Conservation (phyloP, 73 alveolate genomes). For the Paramecium tetraurelia region DNA sequence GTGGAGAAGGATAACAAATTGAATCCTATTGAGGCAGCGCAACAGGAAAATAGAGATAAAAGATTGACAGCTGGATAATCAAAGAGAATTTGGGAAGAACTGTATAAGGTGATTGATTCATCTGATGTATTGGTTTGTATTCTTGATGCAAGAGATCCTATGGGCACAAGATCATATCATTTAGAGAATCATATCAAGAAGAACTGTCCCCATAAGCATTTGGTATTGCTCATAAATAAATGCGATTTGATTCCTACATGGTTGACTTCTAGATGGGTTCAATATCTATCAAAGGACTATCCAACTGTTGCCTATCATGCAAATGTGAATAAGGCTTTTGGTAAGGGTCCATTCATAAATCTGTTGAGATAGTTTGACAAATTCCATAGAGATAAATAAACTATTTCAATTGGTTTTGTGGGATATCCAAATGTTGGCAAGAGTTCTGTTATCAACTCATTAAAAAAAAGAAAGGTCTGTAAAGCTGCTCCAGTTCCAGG, state of each 20-base stretch:
- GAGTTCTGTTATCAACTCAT: conserved; percentile 97
- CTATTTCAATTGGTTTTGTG: conserved; percentile 97
- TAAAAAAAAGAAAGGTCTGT: conserved; percentile 95
- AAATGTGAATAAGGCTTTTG: conserved; percentile 98
- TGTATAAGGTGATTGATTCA: conserved; percentile 98
- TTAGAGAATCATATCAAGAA: conserved; percentile 93
- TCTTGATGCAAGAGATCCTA: conserved; percentile 98
- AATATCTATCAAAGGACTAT: conserved; percentile 77
- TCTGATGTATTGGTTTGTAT: conserved; percentile 97
- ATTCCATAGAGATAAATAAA: conserved; percentile 94
- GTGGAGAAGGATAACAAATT: conserved; percentile 79
- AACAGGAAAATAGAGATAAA: conserved; percentile 81
- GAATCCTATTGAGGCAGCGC: conserved; percentile 36
- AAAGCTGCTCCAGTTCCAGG: conserved; percentile 99
- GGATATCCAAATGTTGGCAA: conserved; percentile 99
- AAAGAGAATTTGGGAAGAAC: conserved; percentile 98
- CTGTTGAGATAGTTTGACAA: conserved; percentile 90
- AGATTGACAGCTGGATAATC: conserved; percentile 98
- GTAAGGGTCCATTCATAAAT: conserved; percentile 96
- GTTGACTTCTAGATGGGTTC: conserved; percentile 95
- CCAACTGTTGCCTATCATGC: conserved; percentile 99
- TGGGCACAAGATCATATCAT: conserved; percentile 97
- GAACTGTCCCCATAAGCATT: conserved; percentile 97
- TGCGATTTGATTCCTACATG: conserved; percentile 99
- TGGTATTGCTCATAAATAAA: conserved; percentile 95